Conservation (phyloP, 768 basidiomycete species). For the Astraeus odoratus region DNA sequence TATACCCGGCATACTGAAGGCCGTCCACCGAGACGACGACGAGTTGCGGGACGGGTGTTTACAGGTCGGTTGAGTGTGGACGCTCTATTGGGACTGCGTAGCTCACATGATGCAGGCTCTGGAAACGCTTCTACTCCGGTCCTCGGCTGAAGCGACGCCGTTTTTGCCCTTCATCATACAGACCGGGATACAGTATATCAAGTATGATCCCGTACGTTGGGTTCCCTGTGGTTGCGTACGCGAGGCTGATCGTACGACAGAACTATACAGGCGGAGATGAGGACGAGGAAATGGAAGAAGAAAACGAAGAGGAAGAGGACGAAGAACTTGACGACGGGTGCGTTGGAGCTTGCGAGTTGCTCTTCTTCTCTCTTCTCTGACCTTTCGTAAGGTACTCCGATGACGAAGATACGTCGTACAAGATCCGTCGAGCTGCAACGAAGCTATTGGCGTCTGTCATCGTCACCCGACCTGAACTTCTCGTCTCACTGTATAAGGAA, state of each 20-base stretch:
- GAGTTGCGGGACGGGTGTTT: slow-evolving; percentile 76
- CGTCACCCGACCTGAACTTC: slow-evolving; percentile 83
- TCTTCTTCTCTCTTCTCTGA: not conserved
- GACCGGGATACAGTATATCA: slow-evolving; percentile 71
- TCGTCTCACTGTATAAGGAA: slow-evolving; percentile 70
- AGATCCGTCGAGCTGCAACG: slow-evolving; percentile 89
- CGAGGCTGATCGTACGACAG: slow-evolving; percentile 28
- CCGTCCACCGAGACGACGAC: slow-evolving; percentile 69
- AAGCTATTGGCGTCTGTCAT: slow-evolving; percentile 84
- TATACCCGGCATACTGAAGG: slow-evolving; percentile 65
- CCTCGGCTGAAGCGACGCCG: slow-evolving; percentile 74
- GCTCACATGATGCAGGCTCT: slow-evolving; percentile 49
- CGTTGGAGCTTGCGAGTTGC: slow-evolving; percentile 22
- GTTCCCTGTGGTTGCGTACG: not conserved
- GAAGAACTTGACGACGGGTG: slow-evolving; percentile 77
- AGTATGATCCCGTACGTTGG: slow-evolving; percentile 76
- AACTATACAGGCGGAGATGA: slow-evolving; percentile 72
- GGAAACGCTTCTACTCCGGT: slow-evolving; percentile 77
- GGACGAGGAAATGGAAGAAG: slow-evolving; percentile 53
- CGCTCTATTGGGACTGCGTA: not conserved
- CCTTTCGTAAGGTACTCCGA: slow-evolving; percentile 71
- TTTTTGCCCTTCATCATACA: slow-evolving; percentile 66
- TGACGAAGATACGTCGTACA: slow-evolving; percentile 97
- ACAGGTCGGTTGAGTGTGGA: slow-evolving; percentile 42
- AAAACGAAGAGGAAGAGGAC: slow-evolving; percentile 67